Evolutionary conservation across 2,329 filamentous ascomycete genomes (phyloP), one percentile per base, ranked within the genome.

Genomic region (Escovopsis weberi): DNA sequence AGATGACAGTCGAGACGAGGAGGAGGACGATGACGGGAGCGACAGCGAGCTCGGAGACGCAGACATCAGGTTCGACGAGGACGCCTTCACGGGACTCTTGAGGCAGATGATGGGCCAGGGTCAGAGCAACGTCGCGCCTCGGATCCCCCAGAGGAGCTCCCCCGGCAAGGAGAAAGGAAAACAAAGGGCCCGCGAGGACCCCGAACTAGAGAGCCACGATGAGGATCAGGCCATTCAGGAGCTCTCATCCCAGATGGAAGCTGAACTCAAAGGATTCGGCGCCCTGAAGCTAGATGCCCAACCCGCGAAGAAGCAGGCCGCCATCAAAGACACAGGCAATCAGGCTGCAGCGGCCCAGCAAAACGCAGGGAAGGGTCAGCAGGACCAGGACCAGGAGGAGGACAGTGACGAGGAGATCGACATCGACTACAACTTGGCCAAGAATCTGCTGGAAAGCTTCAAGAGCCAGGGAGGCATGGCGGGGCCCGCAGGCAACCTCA

Each of bases 371-470:
- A 45, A 45, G 42, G 33, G 47, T 47, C 36, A 34, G 32, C 11
- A 48, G 40, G 47, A 53, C 3, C 53, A 58, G 3, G 59, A 61
- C 40, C 59, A 66, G 7, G 61, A 70, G 26, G 69, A 73, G 8
- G 67, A 66, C 9, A 62, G 60, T 3, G 63, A 75, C 9, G 70
- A 74, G 0, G 78, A 82, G 42, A 73, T 91, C 4, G 71, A 87
- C 48, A 76, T 91, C 26, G 85, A 96, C 56, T 83, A 87, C 51
- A 89, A 91, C 47, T 68, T 98, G 23, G 87, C 85, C 15, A 86
- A 83, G 59, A 96, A 96, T 54, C 68, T 98, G 43, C 68, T 98
- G 1, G 86, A 95, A 59, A 89, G 85, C 53, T 88, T 98, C 62
- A 93, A 94, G 56, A 81, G 84, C 12, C 89, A 96, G 59, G 85